Evolutionary conservation across 345 rosid genomes (phyloP).

Genomic region (Rhizophora mangle): DNA sequence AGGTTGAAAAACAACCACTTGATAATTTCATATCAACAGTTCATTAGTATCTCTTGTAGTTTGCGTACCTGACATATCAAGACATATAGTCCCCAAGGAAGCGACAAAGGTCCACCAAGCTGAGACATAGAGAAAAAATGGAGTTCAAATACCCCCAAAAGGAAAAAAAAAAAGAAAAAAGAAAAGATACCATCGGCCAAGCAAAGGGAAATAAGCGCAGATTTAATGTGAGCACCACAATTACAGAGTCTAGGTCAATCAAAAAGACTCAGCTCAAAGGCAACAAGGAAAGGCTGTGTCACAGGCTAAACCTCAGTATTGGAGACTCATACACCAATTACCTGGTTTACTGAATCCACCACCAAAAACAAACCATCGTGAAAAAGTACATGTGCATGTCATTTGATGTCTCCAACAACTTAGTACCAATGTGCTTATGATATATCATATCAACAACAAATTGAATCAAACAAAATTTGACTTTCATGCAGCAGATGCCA

Average conservation of each 20-base stretch:
- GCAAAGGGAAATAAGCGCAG: background rate
- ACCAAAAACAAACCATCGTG: too few species aligned
- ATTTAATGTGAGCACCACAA: background rate
- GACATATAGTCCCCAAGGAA: slow-evolving; percentile 94
- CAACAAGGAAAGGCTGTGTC: too few species aligned
- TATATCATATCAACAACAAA: too few species aligned
- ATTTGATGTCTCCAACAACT: too few species aligned
- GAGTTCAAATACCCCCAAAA: background rate
- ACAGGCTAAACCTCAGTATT: too few species aligned
- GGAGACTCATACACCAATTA: too few species aligned
- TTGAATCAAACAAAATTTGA: too few species aligned
- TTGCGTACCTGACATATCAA: slow-evolving; percentile 79
- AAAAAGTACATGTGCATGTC: too few species aligned
- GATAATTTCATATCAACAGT: background rate
- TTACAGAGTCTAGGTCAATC: background rate
- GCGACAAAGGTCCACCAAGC: slow-evolving; percentile 91
- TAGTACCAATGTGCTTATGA: too few species aligned
- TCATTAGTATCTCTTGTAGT: background rate
- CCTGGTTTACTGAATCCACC: too few species aligned
- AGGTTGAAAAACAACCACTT: background rate
- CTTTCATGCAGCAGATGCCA: too few species aligned
- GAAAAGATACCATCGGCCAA: background rate
- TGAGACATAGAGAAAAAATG: slow-evolving; percentile 24
- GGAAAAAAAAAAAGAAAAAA: background rate
- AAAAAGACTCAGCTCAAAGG: too few species aligned